A percentile compares a stretch with the other conserved stretches of the same genome.
Evolutionary conservation across 352 stramenopile species (phyloP).

Genomic region (Globisporangium nagaii): DNA sequence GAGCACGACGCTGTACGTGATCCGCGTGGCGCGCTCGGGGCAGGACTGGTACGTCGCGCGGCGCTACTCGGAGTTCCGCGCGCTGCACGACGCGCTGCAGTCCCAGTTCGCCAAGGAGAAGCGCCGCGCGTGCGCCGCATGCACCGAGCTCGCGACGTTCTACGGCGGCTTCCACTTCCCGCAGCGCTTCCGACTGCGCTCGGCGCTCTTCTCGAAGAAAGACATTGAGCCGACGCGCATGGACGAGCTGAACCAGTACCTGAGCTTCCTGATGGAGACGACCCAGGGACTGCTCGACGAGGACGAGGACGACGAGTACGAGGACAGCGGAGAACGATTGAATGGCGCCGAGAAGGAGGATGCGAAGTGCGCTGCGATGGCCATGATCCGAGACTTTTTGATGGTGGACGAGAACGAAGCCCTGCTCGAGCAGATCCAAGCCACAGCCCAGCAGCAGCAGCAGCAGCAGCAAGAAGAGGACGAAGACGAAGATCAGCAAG

Average conservation of each 20-base stretch:
- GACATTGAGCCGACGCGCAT: slow-evolving; percentile 51
- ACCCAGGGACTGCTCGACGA: slow-evolving; percentile 59
- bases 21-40: slow-evolving; percentile 49
- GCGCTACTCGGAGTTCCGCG: slow-evolving; percentile 72
- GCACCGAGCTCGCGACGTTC: slow-evolving; percentile 41
- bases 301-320: slow-evolving; percentile 36
- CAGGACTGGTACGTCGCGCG: slow-evolving; percentile 68
- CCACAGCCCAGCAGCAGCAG: not conserved
- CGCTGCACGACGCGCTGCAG: slow-evolving; percentile 37
- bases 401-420: slow-evolving; percentile 47
- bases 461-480: not conserved
- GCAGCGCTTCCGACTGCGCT: slow-evolving; percentile 46
- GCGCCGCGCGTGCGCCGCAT: slow-evolving; percentile 28
- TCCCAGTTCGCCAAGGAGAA: slow-evolving; percentile 17
- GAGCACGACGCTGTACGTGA: slow-evolving; percentile 65
- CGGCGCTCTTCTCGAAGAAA: slow-evolving; percentile 39
- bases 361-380: slow-evolving; percentile 32
- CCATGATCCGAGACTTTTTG: slow-evolving; percentile 56
- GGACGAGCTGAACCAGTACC: slow-evolving; percentile 56
- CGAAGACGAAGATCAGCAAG: not conserved
- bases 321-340: not conserved
- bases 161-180: slow-evolving; percentile 43
- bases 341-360: slow-evolving; percentile 7
- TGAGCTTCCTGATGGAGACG: slow-evolving; percentile 59
- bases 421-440: not conserved